Base-by-base conservation (phyloP, 305 asterid species). In the Fraxinus latifolia region DNA sequence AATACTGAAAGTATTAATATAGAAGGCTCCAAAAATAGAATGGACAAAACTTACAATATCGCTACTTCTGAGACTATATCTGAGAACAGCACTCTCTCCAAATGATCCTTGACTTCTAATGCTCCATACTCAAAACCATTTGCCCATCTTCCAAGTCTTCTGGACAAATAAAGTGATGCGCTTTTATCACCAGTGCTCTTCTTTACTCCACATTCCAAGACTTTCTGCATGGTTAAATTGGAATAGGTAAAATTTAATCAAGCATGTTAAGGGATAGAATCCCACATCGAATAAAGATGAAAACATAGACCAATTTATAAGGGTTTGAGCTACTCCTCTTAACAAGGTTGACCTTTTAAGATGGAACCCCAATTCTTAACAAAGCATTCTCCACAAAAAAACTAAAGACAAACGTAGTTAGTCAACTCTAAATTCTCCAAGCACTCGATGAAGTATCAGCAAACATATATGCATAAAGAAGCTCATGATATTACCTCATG, bases 101-200 rank as follows among this genome's bases (percentile, higher is more conserved):
- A 80, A 83, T 94, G 94, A 90, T 85, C 81, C 89, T 93, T 94
- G 80, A 92, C 95, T 80, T 93, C 98, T 76, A 94, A 87, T 79
- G 97, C 98, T 86, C 97, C 98, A 85, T 90, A 90, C 87, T 94
- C 97, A 76, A 80, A 85, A 73, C 98, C 98, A 78, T 89, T 60
- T 15, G 89, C 81, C 91, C 88, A 85, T 88, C 91, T 90, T 80
- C 87, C 85, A 17, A 94, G 97, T 77, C 84, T 89, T 81, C 80
- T 85, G 23, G 97, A 93, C 88, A 96, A 86, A 89, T 86, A 93
- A 58, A 96, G 83, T 0, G 97, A 89, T 34, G 97, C 99, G 53
- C 89, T 93, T 88, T 89, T 94, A 80, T 39, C 70, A 74, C 97
- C 92, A 68, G 86, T 86, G 71, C 78, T 87, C 86, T 85, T 96